phyloP scores from a whole-genome alignment of 345 rosid species.

The Pelargonium nanum region DNA sequence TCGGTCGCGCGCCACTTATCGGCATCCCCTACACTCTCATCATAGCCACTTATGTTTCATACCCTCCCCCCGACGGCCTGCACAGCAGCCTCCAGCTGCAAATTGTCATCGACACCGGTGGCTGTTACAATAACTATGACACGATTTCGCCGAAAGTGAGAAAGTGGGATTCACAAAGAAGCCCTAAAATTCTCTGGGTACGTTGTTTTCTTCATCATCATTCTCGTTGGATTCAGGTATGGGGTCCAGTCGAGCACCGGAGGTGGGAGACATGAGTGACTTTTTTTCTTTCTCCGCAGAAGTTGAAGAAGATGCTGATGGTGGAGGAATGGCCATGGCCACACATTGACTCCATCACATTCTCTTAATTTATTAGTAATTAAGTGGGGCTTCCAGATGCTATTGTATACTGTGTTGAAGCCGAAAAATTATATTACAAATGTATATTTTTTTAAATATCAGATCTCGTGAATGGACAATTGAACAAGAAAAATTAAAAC shows the following conservation, averaged over 20 bases:
- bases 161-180: no score
- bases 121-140: no score
- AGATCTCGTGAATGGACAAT: no score
- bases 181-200: no score
- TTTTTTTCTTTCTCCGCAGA: conserved; percentile 66
- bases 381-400: no score
- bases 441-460: no score
- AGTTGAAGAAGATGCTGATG: conserved; percentile 4
- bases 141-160: no score
- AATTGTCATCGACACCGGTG: no score
- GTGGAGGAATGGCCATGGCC: background rate
- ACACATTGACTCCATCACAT: conserved; percentile 4
- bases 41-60: conserved; percentile 45
- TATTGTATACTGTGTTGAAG: no score
- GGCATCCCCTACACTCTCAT: conserved; percentile 58
- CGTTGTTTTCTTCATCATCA: conserved; percentile 61
- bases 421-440: no score
- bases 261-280: conserved; percentile 42
- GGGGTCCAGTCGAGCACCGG: conserved; percentile 44
- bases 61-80: conserved; percentile 41
- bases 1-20: conserved; percentile 25
- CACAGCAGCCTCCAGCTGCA: conserved; percentile 45
- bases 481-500: no score
- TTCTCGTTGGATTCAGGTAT: conserved; percentile 73
- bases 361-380: no score